These are phyloP conservation scores for Penicillium verhagenii DNA, from an alignment of 495 filamentous ascomycete species.

Conservation along the genomic window DNA sequence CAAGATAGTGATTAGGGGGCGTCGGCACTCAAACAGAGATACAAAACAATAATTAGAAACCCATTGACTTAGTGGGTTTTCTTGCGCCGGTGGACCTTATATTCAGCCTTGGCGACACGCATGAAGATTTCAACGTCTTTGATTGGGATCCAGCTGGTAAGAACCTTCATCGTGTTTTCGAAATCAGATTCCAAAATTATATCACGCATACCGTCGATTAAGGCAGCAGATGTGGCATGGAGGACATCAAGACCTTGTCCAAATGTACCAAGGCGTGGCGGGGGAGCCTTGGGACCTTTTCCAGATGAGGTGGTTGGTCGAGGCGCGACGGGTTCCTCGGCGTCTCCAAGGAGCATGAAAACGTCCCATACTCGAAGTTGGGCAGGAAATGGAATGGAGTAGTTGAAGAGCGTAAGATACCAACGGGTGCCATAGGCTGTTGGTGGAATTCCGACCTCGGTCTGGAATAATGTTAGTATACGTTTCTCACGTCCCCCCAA, in stretches of 20 bases:
- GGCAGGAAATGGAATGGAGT: conserved; percentile 92
- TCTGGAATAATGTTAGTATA: conserved; percentile 41
- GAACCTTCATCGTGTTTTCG: conserved; percentile 95
- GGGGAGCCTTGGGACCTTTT: conserved; percentile 40
- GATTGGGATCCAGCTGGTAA: conserved; percentile 94
- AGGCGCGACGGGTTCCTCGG: conserved; percentile 29
- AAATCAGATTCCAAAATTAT: conserved; percentile 94
- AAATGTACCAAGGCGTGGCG: conserved; percentile 42
- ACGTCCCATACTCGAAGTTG: conserved; percentile 99
- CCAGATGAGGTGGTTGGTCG: conserved; percentile 35
- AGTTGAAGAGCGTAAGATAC: conserved; percentile 98
- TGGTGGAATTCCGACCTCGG: conserved; percentile 74
- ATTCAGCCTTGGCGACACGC: conserved; percentile 90
- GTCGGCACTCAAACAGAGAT: background rate
- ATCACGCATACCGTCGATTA: conserved; percentile 89
- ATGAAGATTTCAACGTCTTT: conserved; percentile 94
- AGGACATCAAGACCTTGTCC: conserved; percentile 78
- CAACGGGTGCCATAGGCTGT: conserved; percentile 94
- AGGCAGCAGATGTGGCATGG: conserved; percentile 84
- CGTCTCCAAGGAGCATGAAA: conserved; percentile 94
- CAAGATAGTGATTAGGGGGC: conserved; percentile 10
- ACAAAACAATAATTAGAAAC: background rate
- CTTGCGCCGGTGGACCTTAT: conserved; percentile 67
- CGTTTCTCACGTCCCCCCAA: too few species aligned
- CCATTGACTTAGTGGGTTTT: conserved; percentile 20